These are phyloP conservation scores for Pontederia paniculata DNA, from an alignment of 176 grass and related monocot species.

Conservation along the genomic window DNA sequence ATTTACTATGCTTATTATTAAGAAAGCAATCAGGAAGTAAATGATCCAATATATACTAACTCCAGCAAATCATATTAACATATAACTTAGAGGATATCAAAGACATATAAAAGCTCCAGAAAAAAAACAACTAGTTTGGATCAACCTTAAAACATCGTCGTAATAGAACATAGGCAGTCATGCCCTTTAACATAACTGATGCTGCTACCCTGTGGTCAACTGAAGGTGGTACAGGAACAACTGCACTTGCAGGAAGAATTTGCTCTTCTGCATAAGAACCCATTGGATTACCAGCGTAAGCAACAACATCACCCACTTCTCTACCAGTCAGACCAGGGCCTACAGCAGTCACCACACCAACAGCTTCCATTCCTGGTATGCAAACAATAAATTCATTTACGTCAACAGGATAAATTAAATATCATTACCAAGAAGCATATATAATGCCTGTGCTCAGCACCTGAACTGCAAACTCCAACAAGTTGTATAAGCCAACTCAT, in stretches of 20 bases:
- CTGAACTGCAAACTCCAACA: no score
- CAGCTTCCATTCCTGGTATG: slow-evolving; percentile 65
- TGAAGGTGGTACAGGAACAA: slow-evolving; percentile 41
- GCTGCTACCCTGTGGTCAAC: slow-evolving; percentile 57
- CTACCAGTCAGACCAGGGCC: slow-evolving; percentile 69
- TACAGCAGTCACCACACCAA: slow-evolving; percentile 72
- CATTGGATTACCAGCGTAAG: slow-evolving; percentile 68
- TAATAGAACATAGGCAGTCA: slow-evolving; percentile 75
- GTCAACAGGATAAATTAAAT: no score
- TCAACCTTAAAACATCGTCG: slow-evolving; percentile 43
- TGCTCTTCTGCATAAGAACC: slow-evolving; percentile 85
- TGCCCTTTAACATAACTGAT: slow-evolving; percentile 67
- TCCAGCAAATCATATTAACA: no score
- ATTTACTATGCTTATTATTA: no score
- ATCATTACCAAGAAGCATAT: no score
- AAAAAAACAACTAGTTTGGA: neutral
- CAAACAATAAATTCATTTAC: no score
- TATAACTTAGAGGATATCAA: neutral
- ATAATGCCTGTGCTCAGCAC: no score
- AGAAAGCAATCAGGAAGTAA: no score
- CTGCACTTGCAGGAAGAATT: slow-evolving; percentile 58
- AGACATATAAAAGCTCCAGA: neutral
- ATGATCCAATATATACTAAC: no score
- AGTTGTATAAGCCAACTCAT: no score
- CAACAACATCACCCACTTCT: slow-evolving; percentile 72